Base-by-base conservation (phyloP, 2,329 filamentous ascomycete genomes). In the Calonectria pteridis region DNA sequence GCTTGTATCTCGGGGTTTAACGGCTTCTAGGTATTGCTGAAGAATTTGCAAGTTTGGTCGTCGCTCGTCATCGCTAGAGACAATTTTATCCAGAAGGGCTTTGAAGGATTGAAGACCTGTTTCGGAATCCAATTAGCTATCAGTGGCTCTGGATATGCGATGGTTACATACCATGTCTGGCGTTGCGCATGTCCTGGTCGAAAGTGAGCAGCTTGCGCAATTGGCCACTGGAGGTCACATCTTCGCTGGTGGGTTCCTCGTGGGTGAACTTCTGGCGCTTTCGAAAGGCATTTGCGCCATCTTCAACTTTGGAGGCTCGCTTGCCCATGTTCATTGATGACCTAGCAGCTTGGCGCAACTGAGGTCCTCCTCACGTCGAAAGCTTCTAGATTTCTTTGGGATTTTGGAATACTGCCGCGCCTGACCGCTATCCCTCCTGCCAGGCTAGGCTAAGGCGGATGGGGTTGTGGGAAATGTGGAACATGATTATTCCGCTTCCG, bases 41-140 rank as follows among this genome's bases (percentile, higher is more conserved):
- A 96, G 86, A 67, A 96, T 93, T 81, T 85, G 85, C 82, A 86
- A 84, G 77, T 88, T 91, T 64, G 77, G 69, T 70, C 68, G 75
- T 62, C 80, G 80, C 84, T 86, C 84, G 74, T 82, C 84, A 71
- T 88, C 84, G 76, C 89, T 85, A 75, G 87, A 85, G 71, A 89
- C 84, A 76, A 95, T 89, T 49, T 89, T 86, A 80, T 96, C 94
- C 74, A 96, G 91, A 55, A 96, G 91, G 10, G 87, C 84, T 81
- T 95, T 95, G 85, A 95, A 91, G 0, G 92, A 92, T 78, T 92
- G 90, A 14, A 95, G 88, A 26, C 91, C 92, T 93, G 63, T 2
- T 46, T 0, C 14, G 51, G 43, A 53, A 64, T 73, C 14, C 46
- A 55, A 14, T 73, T 71, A 70, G 65, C 7, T n/a, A 16, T 14